Base-by-base conservation (phyloP, 495 filamentous ascomycete species). In the Rostrohypoxylon terebratum region DNA sequence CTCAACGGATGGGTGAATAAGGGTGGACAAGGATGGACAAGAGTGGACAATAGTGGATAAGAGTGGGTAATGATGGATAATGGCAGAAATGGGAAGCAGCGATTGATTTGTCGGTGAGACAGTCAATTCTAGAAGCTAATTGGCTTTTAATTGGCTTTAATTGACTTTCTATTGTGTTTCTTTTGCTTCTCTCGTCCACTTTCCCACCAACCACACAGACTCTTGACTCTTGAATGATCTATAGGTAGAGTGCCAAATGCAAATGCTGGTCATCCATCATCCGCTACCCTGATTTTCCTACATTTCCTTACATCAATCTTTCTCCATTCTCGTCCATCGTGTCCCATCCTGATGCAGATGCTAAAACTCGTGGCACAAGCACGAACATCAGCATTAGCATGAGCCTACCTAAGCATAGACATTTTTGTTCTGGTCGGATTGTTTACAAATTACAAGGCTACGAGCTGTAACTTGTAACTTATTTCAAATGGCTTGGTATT, bases 1-100 rank as follows among this genome's bases (percentile, higher is more conserved):
- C 69, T 72, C 69, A 72, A 72, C 69, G 59, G 69, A 45, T 67
- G 63, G 63, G 28, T 28, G 28, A 5, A 28, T 5, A 28, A 28
- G 28, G 6, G 28, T 28, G 28, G 28, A 28, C 6, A 28, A 28
- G 3, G 28, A 28, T 28, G 28, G 28, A 28, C 6, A 28, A 28
- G 28, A 28, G 28, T 28, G 28, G 28, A 28, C 6, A 28, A 28
- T 28, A 28, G 28, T 28, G 28, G 28, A 28, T 5, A 28, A 28
- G 28, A 28, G 28, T 28, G 28, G 28, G 6, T 28, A 28, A 28
- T 28, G 28, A 28, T 28, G 28, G 28, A 28, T 28, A 28, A n/a
- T n/a, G 70, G 33, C 4, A 10, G 18, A 8, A 34, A 38, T 38
- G 11, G 70, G 28, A 4, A 1, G 23, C 13, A 7, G 28, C 25